Base-by-base conservation (phyloP, 371 early-diverging fungal genomes). In the Smittium culicis region DNA sequence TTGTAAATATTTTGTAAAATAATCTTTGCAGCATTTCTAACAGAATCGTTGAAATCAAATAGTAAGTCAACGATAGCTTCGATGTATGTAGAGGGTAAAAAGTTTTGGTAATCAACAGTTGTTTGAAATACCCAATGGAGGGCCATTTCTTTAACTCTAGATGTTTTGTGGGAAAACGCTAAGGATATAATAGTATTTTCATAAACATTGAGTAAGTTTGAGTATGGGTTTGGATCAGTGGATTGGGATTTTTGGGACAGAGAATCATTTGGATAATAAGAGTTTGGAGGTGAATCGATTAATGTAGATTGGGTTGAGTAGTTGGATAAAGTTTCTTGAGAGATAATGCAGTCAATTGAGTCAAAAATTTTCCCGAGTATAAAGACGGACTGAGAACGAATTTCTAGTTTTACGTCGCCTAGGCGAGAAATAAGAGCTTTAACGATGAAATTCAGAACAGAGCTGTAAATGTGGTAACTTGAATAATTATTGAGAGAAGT, bases 71-170 rank as follows among this genome's bases (percentile, higher is more conserved):
- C 70, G 17, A 68, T 66, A 32, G 30, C 58, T 1, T 59, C 56
- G 16, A 78, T 66, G 54, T 70, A 78, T 55, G 69, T 71, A 2
- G 61, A 34, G 0, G 71, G 72, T 0, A 73, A 72, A 34, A 78
- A 77, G 11, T 35, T 67, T 1, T 72, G 64, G 55, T 71, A 72
- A 61, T 72, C 68, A n/a, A 35, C 1, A 17, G 16, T 64, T 64
- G 54, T 29, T 3, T 64, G 5, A 45, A 35, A 45, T 28, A 77
- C 61, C 77, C 77, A 77, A 20, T 77, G 73, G 11, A 73, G 66
- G 11, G 64, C 55, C 77, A 77, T 77, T 66, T 77, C 77, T 16
- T 77, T 71, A 35, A 77, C 78, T n/a, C 77, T 58, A 71, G 70
- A 73, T 17, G 72, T 77, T 59, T 74, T 77, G 61, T 77, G 78